Evolutionary conservation across 495 filamentous ascomycete species (phyloP), one percentile per base, ranked within the genome.

Genomic region (Neurospora tetrasperma): DNA sequence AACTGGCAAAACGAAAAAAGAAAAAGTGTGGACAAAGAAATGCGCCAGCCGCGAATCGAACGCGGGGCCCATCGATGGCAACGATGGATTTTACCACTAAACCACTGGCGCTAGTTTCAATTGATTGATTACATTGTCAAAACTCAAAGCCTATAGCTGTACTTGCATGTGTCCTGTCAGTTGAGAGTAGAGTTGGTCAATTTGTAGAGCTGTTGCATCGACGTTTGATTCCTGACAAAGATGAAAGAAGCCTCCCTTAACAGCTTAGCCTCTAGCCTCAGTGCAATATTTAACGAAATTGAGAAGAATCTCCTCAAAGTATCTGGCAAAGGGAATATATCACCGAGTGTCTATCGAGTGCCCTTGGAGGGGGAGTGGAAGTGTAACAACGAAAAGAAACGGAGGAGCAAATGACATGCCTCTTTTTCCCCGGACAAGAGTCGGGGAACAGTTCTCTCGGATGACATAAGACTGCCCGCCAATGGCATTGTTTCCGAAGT

Each of bases 1-100:
- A 31, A 31, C 1, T 2, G 27, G 27, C 27, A 31, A 31, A 31
- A 31, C 2, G 2, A 31, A 31, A 31, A 3, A 31, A 31, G 2
- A 31, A 31, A 31, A 31, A 31, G 2, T 31, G 23, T 31, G 2
- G 27, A 31, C 27, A 31, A 31, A 62, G 16, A 74, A 75, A 78
- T 83, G 82, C 82, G 79, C 80, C 79, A 83, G 81, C 82, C 82
- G 81, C 79, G 82, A 84, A 84, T 84, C 82, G 83, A 84, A 84
- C 83, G 78, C 83, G 83, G 83, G 83, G 83, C 83, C 81, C 83
- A 84, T 84, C 83, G 82, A 84, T 84, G 83, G 83, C 83, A 84
- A 84, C 83, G 83, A 84, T 84, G 83, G 81, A 84, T 84, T 84
- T 84, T 84, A 84, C 83, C 83, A 84, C 83, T 84, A 84, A 84